Conservation (phyloP, 148 eudicot species). For the Heliosperma pusillum region DNA sequence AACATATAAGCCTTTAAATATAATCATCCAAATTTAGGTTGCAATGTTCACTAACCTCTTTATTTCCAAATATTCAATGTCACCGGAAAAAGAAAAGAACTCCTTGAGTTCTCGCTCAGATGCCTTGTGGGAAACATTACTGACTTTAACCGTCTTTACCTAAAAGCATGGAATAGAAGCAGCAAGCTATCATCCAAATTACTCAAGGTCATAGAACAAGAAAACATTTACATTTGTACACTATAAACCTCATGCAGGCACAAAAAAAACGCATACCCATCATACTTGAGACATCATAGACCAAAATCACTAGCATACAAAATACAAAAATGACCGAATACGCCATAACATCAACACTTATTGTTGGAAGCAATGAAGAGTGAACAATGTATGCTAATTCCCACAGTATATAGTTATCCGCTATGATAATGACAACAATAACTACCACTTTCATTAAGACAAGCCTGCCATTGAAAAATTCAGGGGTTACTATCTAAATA, state of each 20-base stretch:
- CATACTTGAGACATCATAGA: background rate
- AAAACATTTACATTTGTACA: background rate
- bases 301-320: background rate
- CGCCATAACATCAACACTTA: background rate
- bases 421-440: no score
- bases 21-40: constrained; percentile 8
- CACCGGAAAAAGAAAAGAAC: constrained; percentile 95
- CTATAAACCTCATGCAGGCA: background rate
- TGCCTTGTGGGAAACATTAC: constrained; percentile 75
- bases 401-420: background rate
- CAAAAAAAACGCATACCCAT: background rate
- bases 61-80: constrained; percentile 72
- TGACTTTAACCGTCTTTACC: constrained; percentile 77
- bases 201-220: background rate
- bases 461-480: no score
- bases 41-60: constrained; percentile 43
- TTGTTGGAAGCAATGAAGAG: background rate
- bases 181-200: background rate
- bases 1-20: constrained; percentile 10
- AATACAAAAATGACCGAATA: background rate
- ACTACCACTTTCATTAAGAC: no score
- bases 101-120: constrained; percentile 70
- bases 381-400: background rate
- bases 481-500: background rate
- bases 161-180: constrained; percentile 19